Conservation (phyloP, 2,329 filamentous ascomycete genomes). For the Ilyonectria destructans region DNA sequence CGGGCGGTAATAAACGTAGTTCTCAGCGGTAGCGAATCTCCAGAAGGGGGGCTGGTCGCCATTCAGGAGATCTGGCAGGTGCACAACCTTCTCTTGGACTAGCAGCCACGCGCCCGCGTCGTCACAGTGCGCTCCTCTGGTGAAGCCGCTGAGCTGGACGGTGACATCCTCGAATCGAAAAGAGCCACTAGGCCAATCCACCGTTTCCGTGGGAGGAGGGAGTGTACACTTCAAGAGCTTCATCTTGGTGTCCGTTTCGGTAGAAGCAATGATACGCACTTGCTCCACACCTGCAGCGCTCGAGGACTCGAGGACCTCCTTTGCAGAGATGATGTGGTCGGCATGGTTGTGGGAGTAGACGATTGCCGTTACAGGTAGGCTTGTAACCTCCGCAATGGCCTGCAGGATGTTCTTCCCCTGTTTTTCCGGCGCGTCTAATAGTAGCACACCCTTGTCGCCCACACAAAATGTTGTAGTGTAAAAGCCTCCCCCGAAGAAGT, state of each 20-base stretch:
- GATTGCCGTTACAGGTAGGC: not conserved
- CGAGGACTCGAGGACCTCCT: not conserved
- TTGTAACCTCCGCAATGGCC: not conserved
- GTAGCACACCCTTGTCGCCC: not conserved
- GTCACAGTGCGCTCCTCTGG: not conserved
- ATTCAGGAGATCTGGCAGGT: not conserved
- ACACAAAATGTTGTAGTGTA: not conserved
- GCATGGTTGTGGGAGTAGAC: slow-evolving; percentile 1
- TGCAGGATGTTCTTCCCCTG: not conserved
- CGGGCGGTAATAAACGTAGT: not conserved
- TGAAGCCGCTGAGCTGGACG: not conserved
- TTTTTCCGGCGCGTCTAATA: not conserved
- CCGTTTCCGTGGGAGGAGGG: not conserved
- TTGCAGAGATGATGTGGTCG: not conserved
- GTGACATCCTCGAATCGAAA: slow-evolving; percentile 1
- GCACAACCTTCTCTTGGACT: not conserved
- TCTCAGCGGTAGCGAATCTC: not conserved
- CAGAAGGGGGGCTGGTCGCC: not conserved
- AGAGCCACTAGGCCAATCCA: not conserved
- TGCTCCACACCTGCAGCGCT: not conserved
- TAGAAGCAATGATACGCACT: not conserved
- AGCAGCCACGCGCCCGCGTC: not conserved
- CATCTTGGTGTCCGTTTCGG: not conserved
- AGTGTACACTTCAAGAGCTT: not conserved
- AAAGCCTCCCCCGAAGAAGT: not conserved